These are phyloP conservation scores for Erythrobasidium hasegawianum DNA, from an alignment of 1,284 basidiomycete species.

Conservation along the genomic window DNA sequence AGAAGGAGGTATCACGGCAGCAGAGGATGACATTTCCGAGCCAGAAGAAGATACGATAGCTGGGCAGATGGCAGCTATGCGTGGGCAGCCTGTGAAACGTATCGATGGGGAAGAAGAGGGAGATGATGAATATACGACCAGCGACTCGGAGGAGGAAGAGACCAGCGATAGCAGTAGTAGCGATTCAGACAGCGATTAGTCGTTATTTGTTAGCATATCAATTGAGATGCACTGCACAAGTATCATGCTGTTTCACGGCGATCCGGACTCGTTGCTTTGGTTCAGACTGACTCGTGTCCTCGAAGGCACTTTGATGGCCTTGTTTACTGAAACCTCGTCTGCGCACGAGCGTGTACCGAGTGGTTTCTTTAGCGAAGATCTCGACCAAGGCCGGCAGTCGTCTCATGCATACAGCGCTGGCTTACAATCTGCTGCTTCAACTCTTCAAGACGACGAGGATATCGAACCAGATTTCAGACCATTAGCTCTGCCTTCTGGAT, in stretches of 20 bases:
- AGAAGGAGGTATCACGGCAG: too few relatives aligned
- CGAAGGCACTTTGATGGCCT: too few relatives aligned
- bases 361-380: background rate
- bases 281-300: too few relatives aligned
- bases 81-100: conserved; percentile 77
- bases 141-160: conserved; percentile 33
- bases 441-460: conserved; percentile 31
- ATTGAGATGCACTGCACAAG: too few relatives aligned
- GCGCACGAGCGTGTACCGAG: too few relatives aligned
- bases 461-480: conserved; percentile 23
- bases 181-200: conserved; percentile 30
- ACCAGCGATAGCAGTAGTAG: conserved; percentile 9
- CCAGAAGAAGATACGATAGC: conserved; percentile 92
- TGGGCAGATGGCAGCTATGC: conserved; percentile 97
- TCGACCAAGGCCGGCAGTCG: conserved; percentile 2
- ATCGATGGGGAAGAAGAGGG: conserved; percentile 51
- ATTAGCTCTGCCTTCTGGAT: conserved; percentile 37
- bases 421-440: background rate
- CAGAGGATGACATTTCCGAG: conserved; percentile 89
- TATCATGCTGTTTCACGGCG: too few relatives aligned
- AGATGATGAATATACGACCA: conserved; percentile 51
- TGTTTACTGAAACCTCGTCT: too few relatives aligned
- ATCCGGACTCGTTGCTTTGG: too few relatives aligned
- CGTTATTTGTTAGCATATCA: background rate
- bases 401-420: too few relatives aligned